Evolutionary conservation across 768 basidiomycete genomes (phyloP).

Genomic region (Cyclocybe cylindracea): DNA sequence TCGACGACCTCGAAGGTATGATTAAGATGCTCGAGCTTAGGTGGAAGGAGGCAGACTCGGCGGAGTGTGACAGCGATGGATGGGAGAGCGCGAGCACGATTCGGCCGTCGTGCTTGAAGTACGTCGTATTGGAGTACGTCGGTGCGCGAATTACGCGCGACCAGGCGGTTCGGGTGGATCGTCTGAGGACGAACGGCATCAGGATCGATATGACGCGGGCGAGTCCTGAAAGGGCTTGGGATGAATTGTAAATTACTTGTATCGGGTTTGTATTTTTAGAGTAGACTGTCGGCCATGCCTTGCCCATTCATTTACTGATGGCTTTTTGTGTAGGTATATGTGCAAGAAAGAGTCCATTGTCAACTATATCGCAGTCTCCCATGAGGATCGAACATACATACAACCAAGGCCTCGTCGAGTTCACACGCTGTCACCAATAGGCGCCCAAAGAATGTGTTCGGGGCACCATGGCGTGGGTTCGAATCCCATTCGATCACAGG

Average conservation of each 20-base stretch:
- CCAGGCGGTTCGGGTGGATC: slow-evolving; percentile 5
- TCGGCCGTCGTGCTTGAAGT: background rate
- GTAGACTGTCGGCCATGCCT: too few relatives aligned
- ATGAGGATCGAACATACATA: too few relatives aligned
- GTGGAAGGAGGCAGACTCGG: too few relatives aligned
- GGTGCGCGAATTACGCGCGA: background rate
- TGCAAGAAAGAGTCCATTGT: too few relatives aligned
- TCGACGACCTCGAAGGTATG: slow-evolving; percentile 1
- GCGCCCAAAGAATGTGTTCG: too few relatives aligned
- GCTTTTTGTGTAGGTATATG: too few relatives aligned
- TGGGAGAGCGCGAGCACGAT: background rate
- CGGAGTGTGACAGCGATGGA: background rate
- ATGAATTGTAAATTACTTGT: background rate
- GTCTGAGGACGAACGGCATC: background rate
- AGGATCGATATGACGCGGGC: background rate
- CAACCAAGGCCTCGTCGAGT: too few relatives aligned
- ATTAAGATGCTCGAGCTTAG: slow-evolving; percentile 1
- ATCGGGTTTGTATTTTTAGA: background rate
- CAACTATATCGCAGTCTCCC: too few relatives aligned
- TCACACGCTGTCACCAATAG: too few relatives aligned
- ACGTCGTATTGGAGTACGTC: slow-evolving; percentile 2
- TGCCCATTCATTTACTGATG: too few relatives aligned
- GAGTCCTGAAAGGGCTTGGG: background rate
- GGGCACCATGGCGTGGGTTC: too few relatives aligned
- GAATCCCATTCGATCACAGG: too few relatives aligned